Base-by-base conservation (phyloP, 179 eudicot species). In the Silene coronaria region DNA sequence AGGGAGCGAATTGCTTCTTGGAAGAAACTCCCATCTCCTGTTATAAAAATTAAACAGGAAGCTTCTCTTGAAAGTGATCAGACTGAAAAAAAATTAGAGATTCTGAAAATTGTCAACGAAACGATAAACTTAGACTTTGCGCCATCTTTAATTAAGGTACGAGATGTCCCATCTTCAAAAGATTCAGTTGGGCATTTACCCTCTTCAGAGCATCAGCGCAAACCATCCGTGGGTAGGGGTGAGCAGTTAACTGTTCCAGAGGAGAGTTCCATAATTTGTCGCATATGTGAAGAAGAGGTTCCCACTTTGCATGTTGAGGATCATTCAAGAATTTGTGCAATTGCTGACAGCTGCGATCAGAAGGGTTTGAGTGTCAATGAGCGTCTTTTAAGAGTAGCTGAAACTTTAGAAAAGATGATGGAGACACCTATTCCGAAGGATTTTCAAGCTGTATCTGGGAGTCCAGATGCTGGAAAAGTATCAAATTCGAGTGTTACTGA, bases 261-360 rank as follows among this genome's bases (percentile, higher is more conserved):
- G 68, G 98, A 89, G 51, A 89, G 88, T 76, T 91, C 97, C 75
- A 96, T 96, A 77, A 93, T 93, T 67, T 96, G 99, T 79, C 96
- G 99, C 72, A 96, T 96, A 67, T 96, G 99, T 87, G 99, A 96
- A 84, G 99, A 96, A 77, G 94, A 91, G 76, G 96, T 96, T 85
- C 92, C 92, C 21, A 96, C 99, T 53, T 86, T 90, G 83, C 98
- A 96, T 61, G 96, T 96, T 60, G 99, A 96, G 84, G 99, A 96
- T 73, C 99, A 96, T 83, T 96, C 98, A 55, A 88, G 90, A 86
- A 84, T 93, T 72, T 96, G 99, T 79, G 97, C 99, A 26, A 82
- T 96, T 82, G 98, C 99, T 57, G 98, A 96, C 80, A 86, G 97
- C 71, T 96, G 97, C 81, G 99, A 96, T 86, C 94, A 91, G 80